phyloP scores from a whole-genome alignment of 805 yeast species.

The Jamesozyma lodderae region DNA sequence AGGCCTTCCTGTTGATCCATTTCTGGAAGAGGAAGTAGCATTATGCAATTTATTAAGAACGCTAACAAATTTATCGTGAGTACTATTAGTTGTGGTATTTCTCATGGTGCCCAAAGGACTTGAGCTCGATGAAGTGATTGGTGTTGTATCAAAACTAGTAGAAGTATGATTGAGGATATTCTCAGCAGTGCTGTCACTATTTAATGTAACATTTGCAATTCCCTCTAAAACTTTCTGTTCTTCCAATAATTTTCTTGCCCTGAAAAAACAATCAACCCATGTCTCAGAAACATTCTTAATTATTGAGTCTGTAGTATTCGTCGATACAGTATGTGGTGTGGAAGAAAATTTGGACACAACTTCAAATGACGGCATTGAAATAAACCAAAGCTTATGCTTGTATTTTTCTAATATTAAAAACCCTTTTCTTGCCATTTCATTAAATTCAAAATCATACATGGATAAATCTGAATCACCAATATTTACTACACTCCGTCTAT shows the following conservation, averaged over 20 bases:
- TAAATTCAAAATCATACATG: slow-evolving; percentile 75
- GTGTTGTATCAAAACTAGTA: slow-evolving; percentile 4
- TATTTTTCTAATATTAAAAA: slow-evolving; percentile 56
- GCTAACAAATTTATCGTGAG: not conserved
- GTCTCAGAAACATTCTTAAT: slow-evolving; percentile 40
- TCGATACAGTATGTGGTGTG: slow-evolving; percentile 29
- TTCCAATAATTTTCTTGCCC: slow-evolving; percentile 50
- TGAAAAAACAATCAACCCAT: slow-evolving; percentile 65
- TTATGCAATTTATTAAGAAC: not conserved
- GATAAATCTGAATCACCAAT: slow-evolving; percentile 44
- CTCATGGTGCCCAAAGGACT: not conserved
- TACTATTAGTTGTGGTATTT: not conserved
- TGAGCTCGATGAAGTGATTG: not conserved
- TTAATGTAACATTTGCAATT: slow-evolving; percentile 8
- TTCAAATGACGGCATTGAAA: slow-evolving; percentile 34
- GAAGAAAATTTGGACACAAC: slow-evolving; percentile 7
- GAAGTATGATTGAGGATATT: slow-evolving; percentile 4
- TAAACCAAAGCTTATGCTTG: slow-evolving; percentile 47
- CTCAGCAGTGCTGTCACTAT: not conserved
- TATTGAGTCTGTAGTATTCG: not conserved
- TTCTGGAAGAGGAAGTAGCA: too few species aligned
- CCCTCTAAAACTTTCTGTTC: slow-evolving; percentile 12
- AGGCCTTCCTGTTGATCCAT: too few species aligned
- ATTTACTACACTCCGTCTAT: slow-evolving; percentile 16
- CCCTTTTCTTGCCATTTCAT: slow-evolving; percentile 48